Base-by-base conservation (phyloP, 345 rosid species). In the Gynandropsis gynandra region DNA sequence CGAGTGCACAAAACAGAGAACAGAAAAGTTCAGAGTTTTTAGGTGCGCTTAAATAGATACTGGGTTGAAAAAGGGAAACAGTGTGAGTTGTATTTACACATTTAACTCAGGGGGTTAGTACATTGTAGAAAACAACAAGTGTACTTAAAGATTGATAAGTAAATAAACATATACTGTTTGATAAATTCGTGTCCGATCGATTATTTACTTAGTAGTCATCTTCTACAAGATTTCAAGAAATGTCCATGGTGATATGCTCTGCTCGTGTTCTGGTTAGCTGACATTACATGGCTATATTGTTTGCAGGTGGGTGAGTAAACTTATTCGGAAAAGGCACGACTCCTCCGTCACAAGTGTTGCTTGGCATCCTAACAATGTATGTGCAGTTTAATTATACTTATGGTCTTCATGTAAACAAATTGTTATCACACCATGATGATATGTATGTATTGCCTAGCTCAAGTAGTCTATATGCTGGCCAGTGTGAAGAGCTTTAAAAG, bases 251-350 rank as follows among this genome's bases (percentile, higher is more conserved):
- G 41, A 37, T 13, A 3, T 37, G 41, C 15, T 37, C n/a, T 10
- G 15, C n/a, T 13, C 11, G 15, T 35, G 16, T 34, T 37, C 47
- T 62, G 39, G 50, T 41, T 10, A 45, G 35, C 64, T 53, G 38
- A 68, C 61, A 53, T 51, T 61, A 19, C 39, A 16, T 63, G 52
- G 50, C 33, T 59, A 49, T 58, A 13, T 58, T 50, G 20, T 62
- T 61, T 66, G 37, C 80, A 92, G 98, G 98, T 92, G 98, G 98
- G 97, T 92, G 50, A 92, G 98, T 72, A 92, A 87, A 72, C 90
- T 92, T 60, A 81, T 87, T 65, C 81, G 95, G 78, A 92, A 85
- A 68, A 75, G 77, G 47, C 97, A 92, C 29, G 79, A 82, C 55
- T 87, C 97, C 34, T 92, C 98, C 16, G 97, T 92, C 68, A 92